Evolutionary conservation across 306 rosid genomes (phyloP), one percentile per base, ranked within the genome.

Genomic region (Malus orientalis): DNA sequence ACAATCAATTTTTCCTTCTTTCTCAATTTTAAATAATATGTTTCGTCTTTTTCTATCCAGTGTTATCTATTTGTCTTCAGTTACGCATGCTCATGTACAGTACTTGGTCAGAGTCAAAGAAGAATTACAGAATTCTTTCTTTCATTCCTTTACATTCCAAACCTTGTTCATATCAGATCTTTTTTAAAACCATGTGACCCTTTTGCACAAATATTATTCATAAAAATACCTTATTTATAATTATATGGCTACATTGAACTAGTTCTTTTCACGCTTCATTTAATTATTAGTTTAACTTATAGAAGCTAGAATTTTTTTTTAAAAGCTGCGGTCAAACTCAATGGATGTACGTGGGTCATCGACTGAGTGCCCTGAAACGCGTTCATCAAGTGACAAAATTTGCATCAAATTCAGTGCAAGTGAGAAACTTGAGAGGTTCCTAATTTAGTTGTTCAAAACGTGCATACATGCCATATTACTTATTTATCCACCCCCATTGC

Each of bases 331-430:
- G 78, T 74, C 77, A 74, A 61, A 74, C 78, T 45, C 27, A 20
- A 40, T 49, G 67, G 79, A 77, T 25, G 57, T 78, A 64, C 79
- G 81, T 70, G 77, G 69, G 49, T 9, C 53, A 60, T 55, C 69
- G 32, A 58, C 59, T 27, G 6, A 67, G 51, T 66, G 74, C 45
- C 86, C 96, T 79, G 86, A 87, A 87, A 83, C 81, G 76, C 67
- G 90, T 78, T 81, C 88, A 84, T 81, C 88, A 85, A 69, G 54
- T 70, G 80, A 89, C 77, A 75, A 86, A 83, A 14, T 81, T 81
- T 81, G 90, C 96, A 88, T 89, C 72, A 87, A 89, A 87, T 88
- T 92, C 93, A 90, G 97, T 81, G 93, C 33, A 40, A 84, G 76
- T 67, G 86, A 84, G 88, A 83, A 87, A 81, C 82, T 70, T 70